Evolutionary conservation across 768 basidiomycete genomes (phyloP).

Genomic region (Kondoa malvinella): DNA sequence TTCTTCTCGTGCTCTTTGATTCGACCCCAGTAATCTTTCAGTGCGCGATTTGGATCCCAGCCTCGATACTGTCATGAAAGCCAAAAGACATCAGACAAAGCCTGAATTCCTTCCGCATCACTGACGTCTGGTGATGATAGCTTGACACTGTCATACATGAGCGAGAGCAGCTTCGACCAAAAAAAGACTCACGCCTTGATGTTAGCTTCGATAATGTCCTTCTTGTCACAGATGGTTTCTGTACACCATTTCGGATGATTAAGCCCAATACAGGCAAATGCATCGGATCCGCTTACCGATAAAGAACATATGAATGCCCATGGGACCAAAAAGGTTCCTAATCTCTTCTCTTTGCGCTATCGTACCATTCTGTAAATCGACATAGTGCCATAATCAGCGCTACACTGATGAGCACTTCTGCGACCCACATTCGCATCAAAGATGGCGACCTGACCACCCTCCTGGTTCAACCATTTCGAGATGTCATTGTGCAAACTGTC

Average conservation of each 20-base stretch:
- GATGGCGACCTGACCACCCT: conserved; percentile 82
- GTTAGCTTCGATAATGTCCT: conserved; percentile 81
- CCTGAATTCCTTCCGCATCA: conserved; percentile 17
- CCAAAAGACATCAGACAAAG: not conserved
- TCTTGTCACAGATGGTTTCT: conserved; percentile 85
- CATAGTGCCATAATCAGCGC: not conserved
- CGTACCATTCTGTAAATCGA: conserved; percentile 44
- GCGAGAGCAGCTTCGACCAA: not conserved
- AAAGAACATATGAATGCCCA: conserved; percentile 79
- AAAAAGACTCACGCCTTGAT: conserved; percentile 31
- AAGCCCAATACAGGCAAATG: not conserved
- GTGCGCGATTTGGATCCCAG: conserved; percentile 83
- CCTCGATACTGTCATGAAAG: conserved; percentile 57
- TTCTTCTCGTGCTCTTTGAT: conserved; percentile 70
- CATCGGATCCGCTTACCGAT: conserved; percentile 43
- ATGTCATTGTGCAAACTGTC: conserved; percentile 76
- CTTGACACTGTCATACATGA: conserved; percentile 55
- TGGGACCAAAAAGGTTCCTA: conserved; percentile 67
- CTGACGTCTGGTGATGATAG: conserved; percentile 92
- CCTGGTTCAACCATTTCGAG: conserved; percentile 62
- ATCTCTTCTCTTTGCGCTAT: conserved; percentile 48
- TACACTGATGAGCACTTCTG: not conserved
- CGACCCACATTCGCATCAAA: conserved; percentile 67
- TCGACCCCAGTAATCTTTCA: conserved; percentile 77
- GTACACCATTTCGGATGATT: conserved; percentile 2